Conservation (phyloP, 2,329 filamentous ascomycete species). For the Albifimbria verrucaria region DNA sequence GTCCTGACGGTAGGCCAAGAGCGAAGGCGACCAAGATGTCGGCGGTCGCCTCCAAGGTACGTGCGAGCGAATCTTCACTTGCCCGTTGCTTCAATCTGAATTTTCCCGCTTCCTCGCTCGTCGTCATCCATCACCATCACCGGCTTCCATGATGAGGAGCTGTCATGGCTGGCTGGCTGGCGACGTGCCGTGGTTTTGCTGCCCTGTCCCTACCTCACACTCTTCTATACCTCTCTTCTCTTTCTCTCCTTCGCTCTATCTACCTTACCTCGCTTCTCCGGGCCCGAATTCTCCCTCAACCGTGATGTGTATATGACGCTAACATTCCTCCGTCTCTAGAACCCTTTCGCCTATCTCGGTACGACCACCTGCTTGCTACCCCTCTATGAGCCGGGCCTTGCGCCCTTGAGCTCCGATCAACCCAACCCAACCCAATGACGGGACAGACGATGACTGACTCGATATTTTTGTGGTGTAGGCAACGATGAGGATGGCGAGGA, state of each 20-base stretch:
- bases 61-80: neutral
- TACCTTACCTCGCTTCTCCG: neutral
- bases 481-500: slow-evolving; percentile 59
- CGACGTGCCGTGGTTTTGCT: too few relatives aligned
- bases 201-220: too few relatives aligned
- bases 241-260: neutral
- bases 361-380: slow-evolving; percentile 36
- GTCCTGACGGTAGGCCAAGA: slow-evolving; percentile 45
- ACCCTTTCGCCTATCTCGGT: slow-evolving; percentile 98
- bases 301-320: too few relatives aligned
- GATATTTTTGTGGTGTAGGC: slow-evolving; percentile 35
- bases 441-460: neutral
- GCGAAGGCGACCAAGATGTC: slow-evolving; percentile 55
- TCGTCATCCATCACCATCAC: slow-evolving; percentile 3
- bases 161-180: too few relatives aligned
- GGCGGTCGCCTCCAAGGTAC: slow-evolving; percentile 55
- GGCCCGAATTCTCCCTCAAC: too few relatives aligned
- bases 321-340: slow-evolving; percentile 50
- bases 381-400: neutral
- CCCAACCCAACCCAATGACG: neutral
- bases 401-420: too few relatives aligned
- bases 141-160: too few relatives aligned
- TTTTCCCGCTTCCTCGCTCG: slow-evolving; percentile 1
- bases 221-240: too few relatives aligned
- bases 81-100: neutral